These are phyloP conservation scores for Talaromyces thailandensis DNA, from an alignment of 495 filamentous ascomycete genomes.

Conservation along the genomic window DNA sequence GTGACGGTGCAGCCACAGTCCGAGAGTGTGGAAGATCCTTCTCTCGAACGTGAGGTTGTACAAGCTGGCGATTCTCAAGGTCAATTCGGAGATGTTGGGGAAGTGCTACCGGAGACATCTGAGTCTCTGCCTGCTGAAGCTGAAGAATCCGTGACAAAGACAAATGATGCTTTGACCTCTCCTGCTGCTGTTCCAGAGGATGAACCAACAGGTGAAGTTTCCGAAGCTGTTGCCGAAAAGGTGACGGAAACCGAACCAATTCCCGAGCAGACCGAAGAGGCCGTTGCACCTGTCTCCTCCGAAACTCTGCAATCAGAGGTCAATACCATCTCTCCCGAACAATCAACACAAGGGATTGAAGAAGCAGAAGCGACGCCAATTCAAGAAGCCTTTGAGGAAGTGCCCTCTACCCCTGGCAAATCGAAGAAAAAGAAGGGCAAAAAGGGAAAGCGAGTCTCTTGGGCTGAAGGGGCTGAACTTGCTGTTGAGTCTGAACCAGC, in stretches of 20 bases:
- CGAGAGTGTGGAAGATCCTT: background rate
- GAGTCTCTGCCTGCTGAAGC: background rate
- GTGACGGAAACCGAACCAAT: background rate
- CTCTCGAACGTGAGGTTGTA: background rate
- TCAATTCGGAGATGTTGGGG: background rate
- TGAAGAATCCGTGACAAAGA: background rate
- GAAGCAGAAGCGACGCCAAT: background rate
- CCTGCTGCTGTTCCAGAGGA: constrained; percentile 10
- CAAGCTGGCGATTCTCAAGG: background rate
- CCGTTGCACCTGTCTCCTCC: background rate
- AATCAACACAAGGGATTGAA: background rate
- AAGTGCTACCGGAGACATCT: background rate
- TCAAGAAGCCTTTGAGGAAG: constrained; percentile 8
- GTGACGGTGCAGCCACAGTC: background rate
- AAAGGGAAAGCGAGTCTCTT: constrained; percentile 9
- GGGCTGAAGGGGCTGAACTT: constrained; percentile 5
- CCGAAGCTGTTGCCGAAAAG: background rate
- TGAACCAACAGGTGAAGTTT: background rate
- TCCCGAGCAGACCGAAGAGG: background rate
- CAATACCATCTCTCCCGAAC: background rate
- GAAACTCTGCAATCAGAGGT: background rate
- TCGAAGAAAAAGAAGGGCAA: constrained; percentile 22
- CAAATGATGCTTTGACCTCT: background rate
- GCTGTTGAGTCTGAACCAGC: background rate
- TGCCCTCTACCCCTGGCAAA: constrained; percentile 11